Conservation (phyloP, 2,329 filamentous ascomycete species). For the Pseudogymnoascus sp. region DNA sequence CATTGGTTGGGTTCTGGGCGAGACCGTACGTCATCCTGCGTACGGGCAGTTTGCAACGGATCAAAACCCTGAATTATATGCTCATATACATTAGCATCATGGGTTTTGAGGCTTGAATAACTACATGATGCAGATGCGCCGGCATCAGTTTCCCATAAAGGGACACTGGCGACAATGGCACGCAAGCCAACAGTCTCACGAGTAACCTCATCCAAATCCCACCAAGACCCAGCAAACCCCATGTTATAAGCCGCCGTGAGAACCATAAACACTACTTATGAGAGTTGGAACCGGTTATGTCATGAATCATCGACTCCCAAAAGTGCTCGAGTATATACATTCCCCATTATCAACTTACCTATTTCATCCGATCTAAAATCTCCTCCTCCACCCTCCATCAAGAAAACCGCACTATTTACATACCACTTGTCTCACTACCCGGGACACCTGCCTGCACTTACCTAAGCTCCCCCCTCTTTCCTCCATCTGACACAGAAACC, state of each 20-base stretch:
- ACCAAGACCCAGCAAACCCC: neutral
- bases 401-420: neutral
- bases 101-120: neutral
- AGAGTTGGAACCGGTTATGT: neutral
- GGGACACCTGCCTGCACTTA: neutral
- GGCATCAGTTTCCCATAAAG: neutral
- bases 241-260: neutral
- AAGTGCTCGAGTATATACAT: neutral
- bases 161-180: neutral
- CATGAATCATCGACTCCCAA: neutral
- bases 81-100: conserved; percentile 6
- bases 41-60: neutral
- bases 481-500: neutral
- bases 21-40: neutral
- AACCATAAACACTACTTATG: neutral
- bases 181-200: neutral
- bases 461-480: neutral
- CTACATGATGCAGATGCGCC: neutral
- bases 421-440: neutral
- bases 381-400: neutral
- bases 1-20: neutral
- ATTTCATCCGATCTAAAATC: conserved; percentile 6
- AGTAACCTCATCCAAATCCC: neutral
- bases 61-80: conserved; percentile 5
- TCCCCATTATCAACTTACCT: neutral